Percentiles rank a stretch among this genome's conserved stretches.
Conservation (phyloP, 2,329 filamentous ascomycete genomes). For the Tetracladium maxilliforme region DNA sequence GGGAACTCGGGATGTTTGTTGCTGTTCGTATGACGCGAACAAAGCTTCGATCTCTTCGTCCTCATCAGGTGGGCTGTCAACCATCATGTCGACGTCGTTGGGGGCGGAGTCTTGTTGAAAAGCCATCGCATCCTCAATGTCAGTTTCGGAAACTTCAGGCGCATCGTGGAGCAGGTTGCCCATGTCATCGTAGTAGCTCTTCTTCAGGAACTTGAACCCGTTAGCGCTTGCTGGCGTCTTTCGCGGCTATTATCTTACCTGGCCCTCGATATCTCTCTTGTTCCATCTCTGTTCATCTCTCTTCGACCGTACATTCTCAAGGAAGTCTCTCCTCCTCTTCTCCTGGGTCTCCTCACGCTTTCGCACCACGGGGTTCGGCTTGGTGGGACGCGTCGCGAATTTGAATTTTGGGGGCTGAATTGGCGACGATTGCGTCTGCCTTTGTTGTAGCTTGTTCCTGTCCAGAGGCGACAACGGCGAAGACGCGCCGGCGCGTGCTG, state of each 20-base stretch:
- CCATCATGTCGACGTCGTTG: constrained; percentile 29
- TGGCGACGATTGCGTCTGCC: constrained; percentile 1
- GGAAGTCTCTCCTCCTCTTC: constrained; percentile 49
- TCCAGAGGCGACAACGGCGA: constrained; percentile 26
- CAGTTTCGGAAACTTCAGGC: constrained; percentile 3
- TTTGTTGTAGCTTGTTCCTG: constrained; percentile 14
- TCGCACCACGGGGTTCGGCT: constrained; percentile 47
- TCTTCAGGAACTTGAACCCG: neutral
- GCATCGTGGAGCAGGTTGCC: constrained; percentile 1
- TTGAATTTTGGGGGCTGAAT: constrained; percentile 4
- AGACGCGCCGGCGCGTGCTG: constrained; percentile 35
- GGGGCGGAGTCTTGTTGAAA: no score
- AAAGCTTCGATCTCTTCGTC: constrained; percentile 42
- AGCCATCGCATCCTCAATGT: constrained; percentile 20
- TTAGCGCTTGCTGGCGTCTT: constrained; percentile 1
- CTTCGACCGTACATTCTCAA: constrained; percentile 49
- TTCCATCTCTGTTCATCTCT: constrained; percentile 45
- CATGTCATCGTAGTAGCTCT: constrained; percentile 1
- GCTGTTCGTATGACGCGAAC: constrained; percentile 28
- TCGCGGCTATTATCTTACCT: constrained; percentile 17
- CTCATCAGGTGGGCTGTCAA: constrained; percentile 33
- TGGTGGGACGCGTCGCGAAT: constrained; percentile 38
- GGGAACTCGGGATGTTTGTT: neutral
- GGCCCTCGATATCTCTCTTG: constrained; percentile 47
- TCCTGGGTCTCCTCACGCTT: constrained; percentile 48